Percentiles rank a stretch among this genome's conserved stretches.
phyloP scores from a whole-genome alignment of 1,284 basidiomycete species.

The Puccinia horiana region DNA sequence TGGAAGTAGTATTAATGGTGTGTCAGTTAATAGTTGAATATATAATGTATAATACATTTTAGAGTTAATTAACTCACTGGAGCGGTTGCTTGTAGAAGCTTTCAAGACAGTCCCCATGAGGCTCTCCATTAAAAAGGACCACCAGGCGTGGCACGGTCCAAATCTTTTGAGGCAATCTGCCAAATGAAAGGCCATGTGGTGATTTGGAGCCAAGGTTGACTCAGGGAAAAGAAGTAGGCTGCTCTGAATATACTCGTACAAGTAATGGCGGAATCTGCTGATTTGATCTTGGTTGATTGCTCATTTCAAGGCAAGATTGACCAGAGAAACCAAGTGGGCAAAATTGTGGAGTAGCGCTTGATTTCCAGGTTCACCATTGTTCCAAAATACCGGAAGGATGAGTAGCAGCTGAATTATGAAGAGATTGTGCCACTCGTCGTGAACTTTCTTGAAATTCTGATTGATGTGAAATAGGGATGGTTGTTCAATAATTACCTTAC shows the following conservation, averaged over 20 bases:
- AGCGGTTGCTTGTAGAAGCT: not conserved
- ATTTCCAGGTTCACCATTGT: not conserved
- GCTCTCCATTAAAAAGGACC: constrained; percentile 15
- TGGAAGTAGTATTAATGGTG: not conserved
- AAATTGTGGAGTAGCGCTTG: constrained; percentile 23
- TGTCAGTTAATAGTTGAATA: not conserved
- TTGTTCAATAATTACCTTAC: not conserved
- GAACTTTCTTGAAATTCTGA: not conserved
- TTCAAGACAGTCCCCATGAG: not conserved
- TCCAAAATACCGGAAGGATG: not conserved
- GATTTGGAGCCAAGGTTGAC: constrained; percentile 7
- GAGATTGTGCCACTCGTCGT: constrained; percentile 49
- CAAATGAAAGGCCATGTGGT: constrained; percentile 32
- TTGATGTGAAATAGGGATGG: not conserved
- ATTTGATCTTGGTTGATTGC: not conserved
- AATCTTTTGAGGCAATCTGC: constrained; percentile 16
- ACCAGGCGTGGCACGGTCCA: not conserved
- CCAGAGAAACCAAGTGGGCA: constrained; percentile 23
- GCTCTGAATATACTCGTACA: not conserved
- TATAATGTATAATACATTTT: too few species aligned
- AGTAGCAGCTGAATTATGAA: constrained; percentile 25
- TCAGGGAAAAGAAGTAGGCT: not conserved
- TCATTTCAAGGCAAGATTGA: constrained; percentile 19
- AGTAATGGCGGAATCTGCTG: not conserved
- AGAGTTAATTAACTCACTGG: not conserved